Evolutionary conservation across 2,329 filamentous ascomycete species (phyloP).

Genomic region (Celoporthe dispersa): DNA sequence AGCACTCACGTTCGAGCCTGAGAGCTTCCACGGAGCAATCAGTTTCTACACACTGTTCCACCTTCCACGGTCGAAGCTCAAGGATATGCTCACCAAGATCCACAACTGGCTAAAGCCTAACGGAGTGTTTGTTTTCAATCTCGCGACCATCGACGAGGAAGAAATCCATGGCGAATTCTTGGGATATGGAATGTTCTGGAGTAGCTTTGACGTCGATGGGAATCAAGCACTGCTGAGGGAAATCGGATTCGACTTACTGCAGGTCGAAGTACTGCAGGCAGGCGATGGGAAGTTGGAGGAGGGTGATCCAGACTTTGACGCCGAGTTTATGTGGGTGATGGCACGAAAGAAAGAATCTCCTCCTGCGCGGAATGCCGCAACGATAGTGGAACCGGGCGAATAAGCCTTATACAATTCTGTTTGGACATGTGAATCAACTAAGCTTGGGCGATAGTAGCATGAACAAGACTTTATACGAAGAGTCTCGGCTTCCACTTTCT

Average conservation of each 20-base stretch:
- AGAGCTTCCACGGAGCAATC: conserved; percentile 4
- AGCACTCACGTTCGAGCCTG: conserved; percentile 3
- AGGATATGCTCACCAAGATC: not conserved
- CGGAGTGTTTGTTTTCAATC: not conserved
- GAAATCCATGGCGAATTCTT: conserved; percentile 7
- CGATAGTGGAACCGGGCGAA: no score
- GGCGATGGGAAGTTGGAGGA: conserved; percentile 3
- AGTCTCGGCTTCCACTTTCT: no score
- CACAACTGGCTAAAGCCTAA: not conserved
- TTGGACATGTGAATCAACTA: no score
- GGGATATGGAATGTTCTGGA: conserved; percentile 8
- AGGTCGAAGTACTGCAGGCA: not conserved
- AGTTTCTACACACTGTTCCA: conserved; percentile 5
- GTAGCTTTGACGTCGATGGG: conserved; percentile 1
- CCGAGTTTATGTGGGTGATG: not conserved
- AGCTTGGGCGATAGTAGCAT: no score
- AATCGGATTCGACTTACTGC: conserved; percentile 3
- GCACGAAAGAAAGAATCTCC: not conserved
- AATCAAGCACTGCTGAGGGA: conserved; percentile 4
- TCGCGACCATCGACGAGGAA: conserved; percentile 1
- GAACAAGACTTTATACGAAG: no score
- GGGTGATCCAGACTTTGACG: conserved; percentile 2
- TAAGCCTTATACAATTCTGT: no score
- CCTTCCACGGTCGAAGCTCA: conserved; percentile 5
- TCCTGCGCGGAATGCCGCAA: no score